Conservation (phyloP, 2,329 filamentous ascomycete species). For the Berkeleyomyces basicola region DNA sequence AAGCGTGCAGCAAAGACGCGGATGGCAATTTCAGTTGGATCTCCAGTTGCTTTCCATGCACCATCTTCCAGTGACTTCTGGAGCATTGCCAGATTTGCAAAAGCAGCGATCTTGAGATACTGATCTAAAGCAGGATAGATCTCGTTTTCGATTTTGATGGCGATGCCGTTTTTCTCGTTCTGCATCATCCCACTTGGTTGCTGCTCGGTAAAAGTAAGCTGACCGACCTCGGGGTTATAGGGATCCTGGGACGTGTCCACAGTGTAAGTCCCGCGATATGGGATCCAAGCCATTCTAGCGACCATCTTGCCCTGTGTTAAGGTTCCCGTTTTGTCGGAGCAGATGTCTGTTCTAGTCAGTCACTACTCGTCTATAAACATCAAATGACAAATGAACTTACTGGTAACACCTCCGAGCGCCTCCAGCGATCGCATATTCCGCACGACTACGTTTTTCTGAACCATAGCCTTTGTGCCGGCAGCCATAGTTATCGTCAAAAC, state of each 20-base stretch:
- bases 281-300: conserved; percentile 43
- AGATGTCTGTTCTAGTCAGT: conserved; percentile 29
- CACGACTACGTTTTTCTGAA: conserved; percentile 41
- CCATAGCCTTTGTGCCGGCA: conserved; percentile 35
- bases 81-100: too few relatives aligned
- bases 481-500: conserved; percentile 45
- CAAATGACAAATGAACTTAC: too few relatives aligned
- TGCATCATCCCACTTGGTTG: conserved; percentile 23
- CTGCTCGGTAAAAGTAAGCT: conserved; percentile 18
- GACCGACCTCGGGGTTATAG: conserved; percentile 43
- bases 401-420: conserved; percentile 50
- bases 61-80: conserved; percentile 9
- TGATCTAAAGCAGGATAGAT: conserved; percentile 8
- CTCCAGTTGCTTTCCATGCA: conserved; percentile 44
- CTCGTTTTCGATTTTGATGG: conserved; percentile 26
- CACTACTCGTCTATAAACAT: too few relatives aligned
- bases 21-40: conserved; percentile 58
- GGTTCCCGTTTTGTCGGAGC: conserved; percentile 55
- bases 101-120: conserved; percentile 6
- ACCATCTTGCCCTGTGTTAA: conserved; percentile 52
- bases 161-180: conserved; percentile 15
- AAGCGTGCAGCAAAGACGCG: conserved; percentile 61
- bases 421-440: conserved; percentile 48
- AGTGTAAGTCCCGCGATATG: conserved; percentile 33
- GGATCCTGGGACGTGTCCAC: conserved; percentile 41